Evolutionary conservation across 2,329 filamentous ascomycete species (phyloP).

Genomic region (Coniochaeta prunicola): DNA sequence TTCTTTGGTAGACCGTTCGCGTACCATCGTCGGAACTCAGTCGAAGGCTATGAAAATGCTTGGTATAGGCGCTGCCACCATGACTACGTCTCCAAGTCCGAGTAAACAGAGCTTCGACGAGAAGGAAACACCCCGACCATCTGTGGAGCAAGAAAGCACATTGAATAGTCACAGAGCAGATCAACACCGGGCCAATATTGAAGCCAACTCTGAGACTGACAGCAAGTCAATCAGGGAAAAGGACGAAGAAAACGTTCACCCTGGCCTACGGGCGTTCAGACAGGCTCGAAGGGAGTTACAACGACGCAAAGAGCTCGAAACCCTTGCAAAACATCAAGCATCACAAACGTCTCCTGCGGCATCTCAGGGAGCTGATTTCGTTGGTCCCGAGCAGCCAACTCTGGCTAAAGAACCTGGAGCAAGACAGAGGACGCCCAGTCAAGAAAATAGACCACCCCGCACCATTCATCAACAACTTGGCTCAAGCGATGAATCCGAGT

Average conservation of each 20-base stretch:
- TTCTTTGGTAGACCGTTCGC: conserved; percentile 46
- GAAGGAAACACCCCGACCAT: conserved; percentile 12
- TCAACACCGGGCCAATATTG: conserved; percentile 3
- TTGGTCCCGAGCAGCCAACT: background rate
- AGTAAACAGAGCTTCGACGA: conserved; percentile 29
- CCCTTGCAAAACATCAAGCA: conserved; percentile 31
- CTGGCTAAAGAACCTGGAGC: background rate
- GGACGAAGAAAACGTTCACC: conserved; percentile 35
- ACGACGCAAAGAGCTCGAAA: conserved; percentile 46
- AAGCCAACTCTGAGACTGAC: conserved; percentile 9
- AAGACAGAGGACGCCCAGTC: conserved; percentile 28
- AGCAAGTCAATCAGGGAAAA: conserved; percentile 15
- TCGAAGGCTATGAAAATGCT: conserved; percentile 56
- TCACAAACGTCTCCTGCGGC: conserved; percentile 14
- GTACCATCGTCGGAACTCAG: conserved; percentile 30
- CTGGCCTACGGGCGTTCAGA: conserved; percentile 48
- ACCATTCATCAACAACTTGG: conserved; percentile 35
- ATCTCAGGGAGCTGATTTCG: conserved; percentile 5
- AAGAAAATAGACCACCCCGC: conserved; percentile 37
- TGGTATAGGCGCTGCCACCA: conserved; percentile 40
- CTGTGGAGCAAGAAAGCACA: conserved; percentile 17
- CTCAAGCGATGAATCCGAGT: conserved; percentile 34
- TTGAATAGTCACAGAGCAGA: conserved; percentile 4
- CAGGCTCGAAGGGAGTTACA: conserved; percentile 52
- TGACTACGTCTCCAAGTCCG: conserved; percentile 32